Evolutionary conservation across 1,139 yeast species (phyloP), one percentile per base, ranked within the genome.

Genomic region (Kodamaea sp.): DNA sequence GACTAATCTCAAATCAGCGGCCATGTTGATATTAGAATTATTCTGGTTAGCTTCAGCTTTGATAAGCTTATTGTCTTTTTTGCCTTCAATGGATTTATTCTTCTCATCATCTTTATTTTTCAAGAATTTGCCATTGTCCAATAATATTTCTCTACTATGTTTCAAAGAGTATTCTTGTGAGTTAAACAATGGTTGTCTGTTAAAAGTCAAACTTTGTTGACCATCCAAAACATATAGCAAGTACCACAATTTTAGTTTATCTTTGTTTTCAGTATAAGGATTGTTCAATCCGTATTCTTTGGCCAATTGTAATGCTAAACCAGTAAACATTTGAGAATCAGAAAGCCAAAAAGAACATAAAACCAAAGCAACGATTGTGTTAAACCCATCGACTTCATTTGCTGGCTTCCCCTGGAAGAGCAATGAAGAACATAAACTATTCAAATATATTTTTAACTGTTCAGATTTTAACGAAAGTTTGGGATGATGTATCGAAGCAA

Each of bases 281-380:
- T 62, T 59, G 41, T 78, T 70, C 24, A 78, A 55, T 4, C 79
- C 79, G 45, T 72, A 66, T 43, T 72, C 81, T 46, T 70, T 74
- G 0, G 87, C 86, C 28, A 82, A 56, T 50, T 82, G 85, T 20
- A 81, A 54, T 0, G 88, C 88, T 36, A 82, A 55, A 0, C 87
- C 84, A 1, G 85, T 78, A 47, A 81, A 79, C 77, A 79, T 70
- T 49, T 79, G 84, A 7, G 79, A 73, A 43, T 80, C 75, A 7
- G 82, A 73, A 34, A 82, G 67, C 88, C 88, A 82, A 50, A 81
- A 79, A 37, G 85, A 81, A 48, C 85, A 81, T 27, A 82, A 71
- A 23, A 81, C 72, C 33, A 82, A 62, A 0, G 85, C 86, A 29
- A 81, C 65, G 11, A 81, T 76, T 1, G 82, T 77, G 49, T 80